Base-by-base conservation (phyloP, 2,329 filamentous ascomycete genomes). In the Aquanectria penicillioides region DNA sequence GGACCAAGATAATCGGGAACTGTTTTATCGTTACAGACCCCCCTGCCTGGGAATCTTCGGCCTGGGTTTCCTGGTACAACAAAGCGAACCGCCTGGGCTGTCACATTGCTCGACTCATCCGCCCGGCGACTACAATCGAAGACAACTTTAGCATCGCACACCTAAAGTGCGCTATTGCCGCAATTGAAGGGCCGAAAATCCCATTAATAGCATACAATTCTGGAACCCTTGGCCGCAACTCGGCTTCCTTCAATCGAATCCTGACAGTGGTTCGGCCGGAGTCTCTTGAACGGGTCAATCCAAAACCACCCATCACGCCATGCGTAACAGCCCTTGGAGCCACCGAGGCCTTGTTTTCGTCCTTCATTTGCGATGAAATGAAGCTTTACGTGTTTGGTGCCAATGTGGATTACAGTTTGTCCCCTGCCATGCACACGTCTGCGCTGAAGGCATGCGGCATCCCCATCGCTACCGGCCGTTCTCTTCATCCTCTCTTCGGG, bases 351-450 rank as follows among this genome's bases (percentile, higher is more conserved):
- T 80, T 93, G 0, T 91, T 88, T 67, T 81, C 86, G 4, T 87
- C 86, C 1, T 90, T 89, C 57, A 80, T 89, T 1, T 84, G 87
- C 48, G 88, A 92, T 34, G 82, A 87, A 0, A 86, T 93, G 80
- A 86, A 88, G 46, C 86, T 91, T 52, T 91, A 90, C 65, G 88
- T 93, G 28, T 85, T 93, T 47, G 91, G 91, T n/a, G 87, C 85
- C 52, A 88, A 88, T 53, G 86, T 91, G 9, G 85, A 82, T 46
- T 91, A 91, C 76, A 92, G 88, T 70, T 73, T 93, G 54, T 93
- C 90, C 0, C 90, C 91, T 1, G 87, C 88, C 6, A 93, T 93
- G 89, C 90, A 94, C 72, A 91, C 88, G 52, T 82, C 88, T 6
- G 90, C 90, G 0, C 86, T 91, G 57, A 79, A 81, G 49, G 83